Evolutionary conservation across 1,139 yeast genomes (phyloP).

Genomic region (Yamadazyma diddensiae): DNA sequence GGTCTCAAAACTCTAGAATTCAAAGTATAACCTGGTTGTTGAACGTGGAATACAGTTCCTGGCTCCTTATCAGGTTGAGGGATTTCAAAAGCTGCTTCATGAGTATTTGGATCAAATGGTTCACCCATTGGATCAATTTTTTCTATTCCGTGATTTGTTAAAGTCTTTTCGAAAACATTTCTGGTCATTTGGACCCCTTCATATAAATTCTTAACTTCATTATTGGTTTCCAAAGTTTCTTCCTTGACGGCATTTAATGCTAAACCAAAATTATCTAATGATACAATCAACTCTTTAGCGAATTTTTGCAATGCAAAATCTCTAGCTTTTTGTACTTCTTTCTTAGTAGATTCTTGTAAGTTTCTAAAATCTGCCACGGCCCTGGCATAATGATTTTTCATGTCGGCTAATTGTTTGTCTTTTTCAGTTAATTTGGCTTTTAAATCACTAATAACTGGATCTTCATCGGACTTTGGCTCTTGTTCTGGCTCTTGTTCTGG

Average conservation of each 20-base stretch:
- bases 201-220: conserved; percentile 70
- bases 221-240: conserved; percentile 56
- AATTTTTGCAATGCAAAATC: conserved; percentile 92
- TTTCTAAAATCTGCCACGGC: conserved; percentile 92
- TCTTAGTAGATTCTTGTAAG: conserved; percentile 85
- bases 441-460: conserved; percentile 39
- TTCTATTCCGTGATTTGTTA: conserved; percentile 73
- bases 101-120: conserved; percentile 84
- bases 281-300: conserved; percentile 85
- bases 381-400: conserved; percentile 80
- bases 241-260: conserved; percentile 77
- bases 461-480: too few species aligned
- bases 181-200: conserved; percentile 94
- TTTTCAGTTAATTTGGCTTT: conserved; percentile 58
- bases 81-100: conserved; percentile 89
- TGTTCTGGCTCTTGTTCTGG: conserved; percentile 2
- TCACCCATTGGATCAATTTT: conserved; percentile 85
- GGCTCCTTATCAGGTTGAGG: conserved; percentile 89
- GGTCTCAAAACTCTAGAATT: conserved; percentile 91
- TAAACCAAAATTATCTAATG: conserved; percentile 87
- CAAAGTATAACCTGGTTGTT: conserved; percentile 84
- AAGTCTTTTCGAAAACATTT: conserved; percentile 81
- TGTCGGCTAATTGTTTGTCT: conserved; percentile 77
- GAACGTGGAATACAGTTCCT: conserved; percentile 90
- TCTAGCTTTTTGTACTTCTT: conserved; percentile 81